Conservation (phyloP, 2,329 filamentous ascomycete genomes). For the Cadophora sp. region DNA sequence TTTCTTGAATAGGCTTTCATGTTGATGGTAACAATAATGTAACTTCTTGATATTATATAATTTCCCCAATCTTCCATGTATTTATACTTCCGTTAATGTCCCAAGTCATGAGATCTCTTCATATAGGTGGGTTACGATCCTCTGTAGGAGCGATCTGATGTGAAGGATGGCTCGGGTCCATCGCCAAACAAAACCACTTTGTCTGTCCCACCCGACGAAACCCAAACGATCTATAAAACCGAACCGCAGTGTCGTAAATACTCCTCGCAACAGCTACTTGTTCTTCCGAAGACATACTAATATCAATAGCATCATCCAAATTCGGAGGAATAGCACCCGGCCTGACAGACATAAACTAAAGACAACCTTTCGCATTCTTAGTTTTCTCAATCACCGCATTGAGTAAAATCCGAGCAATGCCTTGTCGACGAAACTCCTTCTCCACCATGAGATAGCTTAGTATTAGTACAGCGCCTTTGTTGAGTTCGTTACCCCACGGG, state of each 20-base stretch:
- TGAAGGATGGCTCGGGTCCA: conserved; percentile 11
- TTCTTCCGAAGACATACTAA: background rate
- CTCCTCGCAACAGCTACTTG: background rate
- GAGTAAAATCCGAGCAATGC: background rate
- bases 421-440: conserved; percentile 13
- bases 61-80: too few relatives aligned
- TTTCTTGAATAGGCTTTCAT: too few relatives aligned
- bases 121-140: background rate
- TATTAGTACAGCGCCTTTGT: conserved; percentile 7
- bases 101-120: background rate
- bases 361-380: conserved; percentile 1
- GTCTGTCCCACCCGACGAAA: conserved; percentile 16
- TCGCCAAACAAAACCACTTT: conserved; percentile 22
- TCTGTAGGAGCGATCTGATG: background rate
- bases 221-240: conserved; percentile 18
- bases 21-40: too few relatives aligned
- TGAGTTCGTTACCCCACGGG: conserved; percentile 10
- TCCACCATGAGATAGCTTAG: conserved; percentile 7
- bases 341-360: conserved; percentile 19
- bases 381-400: conserved; percentile 4
- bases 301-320: background rate
- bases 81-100: too few relatives aligned
- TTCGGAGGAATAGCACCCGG: conserved; percentile 5
- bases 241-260: conserved; percentile 5
- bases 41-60: too few relatives aligned